Evolutionary conservation across 805 yeast genomes (phyloP).

Genomic region (Yarrowia keelungensis): DNA sequence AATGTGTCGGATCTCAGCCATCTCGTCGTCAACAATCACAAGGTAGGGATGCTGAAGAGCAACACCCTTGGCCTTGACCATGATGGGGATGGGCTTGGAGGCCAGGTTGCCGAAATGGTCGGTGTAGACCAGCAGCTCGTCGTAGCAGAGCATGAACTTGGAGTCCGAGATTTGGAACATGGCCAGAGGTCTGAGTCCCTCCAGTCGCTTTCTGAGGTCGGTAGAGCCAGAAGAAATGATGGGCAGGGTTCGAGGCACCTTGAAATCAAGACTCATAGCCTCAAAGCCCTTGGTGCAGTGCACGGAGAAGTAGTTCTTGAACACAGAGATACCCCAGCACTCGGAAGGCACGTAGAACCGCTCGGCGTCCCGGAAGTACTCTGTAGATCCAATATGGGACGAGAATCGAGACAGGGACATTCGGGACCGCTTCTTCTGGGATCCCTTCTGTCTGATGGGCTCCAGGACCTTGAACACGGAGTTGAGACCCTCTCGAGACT

Average conservation of each 20-base stretch:
- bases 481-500: constrained; percentile 59
- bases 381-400: constrained; percentile 47
- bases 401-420: constrained; percentile 44
- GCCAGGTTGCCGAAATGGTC: constrained; percentile 58
- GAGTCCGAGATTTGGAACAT: constrained; percentile 66
- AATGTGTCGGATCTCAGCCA: constrained; percentile 72
- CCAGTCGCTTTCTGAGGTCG: constrained; percentile 53
- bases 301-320: constrained; percentile 70
- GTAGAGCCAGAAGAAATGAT: constrained; percentile 45
- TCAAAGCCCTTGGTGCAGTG: constrained; percentile 74
- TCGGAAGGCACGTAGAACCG: constrained; percentile 63
- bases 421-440: constrained; percentile 44
- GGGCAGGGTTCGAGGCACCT: constrained; percentile 65
- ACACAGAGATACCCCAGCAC: constrained; percentile 64
- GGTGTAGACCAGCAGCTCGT: constrained; percentile 70
- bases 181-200: constrained; percentile 59
- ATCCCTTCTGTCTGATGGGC: constrained; percentile 54
- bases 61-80: constrained; percentile 49
- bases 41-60: constrained; percentile 58
- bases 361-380: constrained; percentile 56
- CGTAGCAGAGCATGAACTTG: constrained; percentile 68
- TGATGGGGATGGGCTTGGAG: constrained; percentile 54
- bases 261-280: constrained; percentile 64
- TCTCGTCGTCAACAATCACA: constrained; percentile 66
- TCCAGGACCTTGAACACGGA: constrained; percentile 69